These are phyloP conservation scores for Vitis rupestris DNA, from an alignment of 164 flowering plant species.

Conservation along the genomic window DNA sequence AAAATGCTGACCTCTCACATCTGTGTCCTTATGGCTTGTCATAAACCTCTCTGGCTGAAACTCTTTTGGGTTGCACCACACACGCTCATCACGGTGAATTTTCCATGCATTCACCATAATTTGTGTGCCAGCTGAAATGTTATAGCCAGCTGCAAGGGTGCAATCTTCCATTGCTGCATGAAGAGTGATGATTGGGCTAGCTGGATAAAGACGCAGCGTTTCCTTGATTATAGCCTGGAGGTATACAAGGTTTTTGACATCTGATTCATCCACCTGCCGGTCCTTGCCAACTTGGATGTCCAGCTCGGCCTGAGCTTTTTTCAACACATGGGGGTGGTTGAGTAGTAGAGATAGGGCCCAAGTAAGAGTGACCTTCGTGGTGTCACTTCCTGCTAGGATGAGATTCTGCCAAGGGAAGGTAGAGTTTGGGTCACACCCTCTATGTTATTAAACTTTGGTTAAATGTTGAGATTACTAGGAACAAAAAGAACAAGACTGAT, in stretches of 20 bases:
- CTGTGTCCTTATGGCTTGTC: conserved; percentile 8
- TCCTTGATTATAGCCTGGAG: conserved; percentile 27
- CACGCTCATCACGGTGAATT: conserved; percentile 13
- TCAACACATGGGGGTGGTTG: conserved; percentile 4
- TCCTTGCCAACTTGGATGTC: conserved; percentile 12
- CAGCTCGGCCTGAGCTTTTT: conserved; percentile 15
- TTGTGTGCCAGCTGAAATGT: conserved; percentile 13
- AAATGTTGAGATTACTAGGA: too few species aligned
- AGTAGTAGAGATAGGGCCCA: conserved; percentile 18
- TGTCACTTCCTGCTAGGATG: conserved; percentile 11
- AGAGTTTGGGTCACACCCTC: neutral
- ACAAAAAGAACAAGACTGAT: too few species aligned
- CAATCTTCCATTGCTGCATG: conserved; percentile 9
- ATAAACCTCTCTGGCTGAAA: conserved; percentile 19
- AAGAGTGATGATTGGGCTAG: conserved; percentile 5
- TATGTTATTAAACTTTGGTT: neutral
- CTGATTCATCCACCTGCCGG: conserved; percentile 12
- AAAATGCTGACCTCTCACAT: conserved; percentile 10
- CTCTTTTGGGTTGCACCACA: conserved; percentile 12
- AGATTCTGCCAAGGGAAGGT: conserved; percentile 2
- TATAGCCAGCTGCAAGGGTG: conserved; percentile 9
- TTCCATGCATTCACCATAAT: conserved; percentile 15
- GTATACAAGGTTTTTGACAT: conserved; percentile 8
- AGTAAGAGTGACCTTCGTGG: conserved; percentile 12
- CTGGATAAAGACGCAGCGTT: conserved; percentile 21